These are phyloP conservation scores for Ustanciosporium gigantosporum DNA, from an alignment of 1,284 basidiomycete species.

Conservation along the genomic window DNA sequence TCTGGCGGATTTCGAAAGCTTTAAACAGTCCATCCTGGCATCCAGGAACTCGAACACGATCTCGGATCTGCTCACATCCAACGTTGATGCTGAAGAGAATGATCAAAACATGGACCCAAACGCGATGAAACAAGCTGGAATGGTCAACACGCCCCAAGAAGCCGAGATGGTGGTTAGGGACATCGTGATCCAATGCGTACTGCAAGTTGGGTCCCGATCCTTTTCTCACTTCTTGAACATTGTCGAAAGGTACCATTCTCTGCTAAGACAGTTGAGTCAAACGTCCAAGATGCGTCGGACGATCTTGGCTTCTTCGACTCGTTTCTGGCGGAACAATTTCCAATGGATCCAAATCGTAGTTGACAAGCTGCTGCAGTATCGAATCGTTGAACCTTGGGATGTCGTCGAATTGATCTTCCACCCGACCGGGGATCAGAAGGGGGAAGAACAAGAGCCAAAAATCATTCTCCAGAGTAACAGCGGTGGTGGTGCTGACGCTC, in stretches of 20 bases:
- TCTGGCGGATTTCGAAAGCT: slow-evolving; percentile 72
- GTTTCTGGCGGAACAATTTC: slow-evolving; percentile 71
- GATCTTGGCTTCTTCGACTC: slow-evolving; percentile 74
- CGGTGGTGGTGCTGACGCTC: slow-evolving; percentile 4
- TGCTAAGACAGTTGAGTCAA: slow-evolving; percentile 75
- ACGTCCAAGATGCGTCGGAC: slow-evolving; percentile 63
- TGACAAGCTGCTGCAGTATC: slow-evolving; percentile 98
- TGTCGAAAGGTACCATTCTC: slow-evolving; percentile 87
- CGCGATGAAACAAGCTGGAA: slow-evolving; percentile 46
- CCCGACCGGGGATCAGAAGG: slow-evolving; percentile 18
- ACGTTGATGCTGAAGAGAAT: slow-evolving; percentile 65
- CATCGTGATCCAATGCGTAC: slow-evolving; percentile 83
- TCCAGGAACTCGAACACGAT: slow-evolving; percentile 3
- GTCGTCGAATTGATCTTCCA: slow-evolving; percentile 84
- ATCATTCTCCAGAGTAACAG: no score
- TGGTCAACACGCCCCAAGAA: slow-evolving; percentile 59
- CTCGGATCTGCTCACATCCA: no score
- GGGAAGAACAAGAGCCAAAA: slow-evolving; percentile 9
- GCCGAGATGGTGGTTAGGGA: slow-evolving; percentile 74
- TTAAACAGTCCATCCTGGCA: slow-evolving; percentile 39
- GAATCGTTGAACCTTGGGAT: slow-evolving; percentile 91
- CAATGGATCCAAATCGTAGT: slow-evolving; percentile 70
- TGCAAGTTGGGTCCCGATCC: slow-evolving; percentile 88
- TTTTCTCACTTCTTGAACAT: slow-evolving; percentile 98
- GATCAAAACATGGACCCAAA: no score